These are phyloP conservation scores for Elongisporangium undulatum DNA, from an alignment of 352 stramenopile species.

Conservation along the genomic window DNA sequence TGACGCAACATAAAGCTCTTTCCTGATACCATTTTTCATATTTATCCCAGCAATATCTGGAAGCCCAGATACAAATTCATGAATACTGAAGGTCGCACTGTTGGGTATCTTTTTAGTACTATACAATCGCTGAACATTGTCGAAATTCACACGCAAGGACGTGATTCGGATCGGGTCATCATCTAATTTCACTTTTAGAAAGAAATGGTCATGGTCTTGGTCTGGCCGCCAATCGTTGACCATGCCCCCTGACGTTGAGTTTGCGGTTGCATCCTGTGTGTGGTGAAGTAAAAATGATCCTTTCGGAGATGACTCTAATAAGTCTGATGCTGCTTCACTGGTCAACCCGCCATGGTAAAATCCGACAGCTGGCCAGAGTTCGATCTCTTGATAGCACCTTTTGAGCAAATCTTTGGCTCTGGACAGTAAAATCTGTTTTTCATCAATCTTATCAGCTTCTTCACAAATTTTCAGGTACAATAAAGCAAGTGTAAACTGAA, in stretches of 20 bases:
- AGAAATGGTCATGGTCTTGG: neutral
- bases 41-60: slow-evolving; percentile 31
- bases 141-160: slow-evolving; percentile 30
- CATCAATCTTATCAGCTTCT: neutral
- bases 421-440: slow-evolving; percentile 11
- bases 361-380: slow-evolving; percentile 44
- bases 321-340: slow-evolving; percentile 18
- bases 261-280: neutral
- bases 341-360: slow-evolving; percentile 43
- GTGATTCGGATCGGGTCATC: slow-evolving; percentile 31
- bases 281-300: slow-evolving; percentile 49
- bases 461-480: slow-evolving; percentile 9
- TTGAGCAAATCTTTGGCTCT: slow-evolving; percentile 21
- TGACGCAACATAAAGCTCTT: slow-evolving; percentile 9
- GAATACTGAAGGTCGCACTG: slow-evolving; percentile 33
- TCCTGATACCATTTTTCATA: slow-evolving; percentile 27
- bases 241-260: neutral
- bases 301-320: slow-evolving; percentile 19
- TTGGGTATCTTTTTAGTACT: slow-evolving; percentile 29
- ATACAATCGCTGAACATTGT: slow-evolving; percentile 18
- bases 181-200: slow-evolving; percentile 42
- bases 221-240: neutral
- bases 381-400: slow-evolving; percentile 40
- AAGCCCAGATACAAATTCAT: slow-evolving; percentile 31
- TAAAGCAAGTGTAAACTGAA: slow-evolving; percentile 29